Evolutionary conservation across 2,329 filamentous ascomycete species (phyloP), one percentile per base, ranked within the genome.

Genomic region (Exophiala alcalophila): DNA sequence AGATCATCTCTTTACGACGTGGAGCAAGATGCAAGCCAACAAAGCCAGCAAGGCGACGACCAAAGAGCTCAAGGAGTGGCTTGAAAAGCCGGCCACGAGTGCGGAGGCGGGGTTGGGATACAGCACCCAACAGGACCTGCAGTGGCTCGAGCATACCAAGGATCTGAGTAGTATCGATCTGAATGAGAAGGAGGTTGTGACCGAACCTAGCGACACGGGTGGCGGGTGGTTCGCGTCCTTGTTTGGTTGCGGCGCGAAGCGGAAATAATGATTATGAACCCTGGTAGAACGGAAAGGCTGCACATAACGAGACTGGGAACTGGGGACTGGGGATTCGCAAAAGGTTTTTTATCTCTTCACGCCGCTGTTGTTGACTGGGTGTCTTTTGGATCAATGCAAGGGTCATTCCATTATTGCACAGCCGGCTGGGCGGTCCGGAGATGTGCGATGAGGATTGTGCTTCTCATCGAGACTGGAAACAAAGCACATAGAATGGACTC

Each of bases 1-100:
- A 56, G 54, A 56, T 44, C 50, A 55, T 21, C 47, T 56, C 6
- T 54, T 56, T 31, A 43, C 48, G 14, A 55, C 49, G n/a, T 56
- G 54, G 54, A 49, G 28, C 31, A 49, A 45, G 23, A 56, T 56
- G 54, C 50, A 56, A 44, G 39, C 44, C 21, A 52, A 49, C 36
- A 48, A 40, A 37, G 50, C 34, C 16, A 41, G 32, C 18, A 44
- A 50, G 11, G 26, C 49, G 36, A 50, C 46, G 11, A 51, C 44
- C n/a, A 34, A 18, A 19, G 44, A 56, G 8, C 25, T 56, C 24
- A 47, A 46, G 20, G 31, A 47, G 16, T 55, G 52, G 50, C 37
- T 55, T 6, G 38, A 49, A 25, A 47, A 30, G 19, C 52, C 49
- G 3, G 42, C 26, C 3, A 30, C 44, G 9, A 38, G 32, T 16